Evolutionary conservation across 495 filamentous ascomycete species (phyloP).

Genomic region (Penicillium salamii): DNA sequence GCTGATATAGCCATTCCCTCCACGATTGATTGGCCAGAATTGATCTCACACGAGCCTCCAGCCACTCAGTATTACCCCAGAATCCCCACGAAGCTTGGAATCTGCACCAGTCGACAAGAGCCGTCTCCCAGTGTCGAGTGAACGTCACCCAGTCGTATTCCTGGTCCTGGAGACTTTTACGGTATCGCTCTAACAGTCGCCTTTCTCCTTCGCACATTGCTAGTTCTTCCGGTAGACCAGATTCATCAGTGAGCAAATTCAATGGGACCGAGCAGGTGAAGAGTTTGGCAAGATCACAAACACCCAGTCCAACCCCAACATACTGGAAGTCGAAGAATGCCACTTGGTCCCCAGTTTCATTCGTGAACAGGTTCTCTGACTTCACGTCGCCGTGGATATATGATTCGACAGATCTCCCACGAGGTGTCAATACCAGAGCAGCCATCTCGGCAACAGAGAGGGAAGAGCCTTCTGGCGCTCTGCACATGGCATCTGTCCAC

Average conservation of each 20-base stretch:
- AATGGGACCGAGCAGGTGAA: conserved; percentile 41
- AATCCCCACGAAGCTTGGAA: conserved; percentile 45
- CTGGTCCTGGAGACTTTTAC: conserved; percentile 6
- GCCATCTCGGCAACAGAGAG: conserved; percentile 32
- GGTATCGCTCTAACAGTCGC: conserved; percentile 28
- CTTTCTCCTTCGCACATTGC: conserved; percentile 30
- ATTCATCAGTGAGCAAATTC: conserved; percentile 24
- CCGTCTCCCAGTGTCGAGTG: conserved; percentile 37
- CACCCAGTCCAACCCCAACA: conserved; percentile 36
- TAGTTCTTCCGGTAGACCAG: conserved; percentile 25
- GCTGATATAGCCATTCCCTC: conserved; percentile 28
- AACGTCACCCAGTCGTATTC: conserved; percentile 30
- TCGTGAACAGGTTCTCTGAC: conserved; percentile 44
- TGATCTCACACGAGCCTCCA: conserved; percentile 35
- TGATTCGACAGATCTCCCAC: conserved; percentile 29
- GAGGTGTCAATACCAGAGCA: conserved; percentile 26
- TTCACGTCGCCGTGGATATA: conserved; percentile 44
- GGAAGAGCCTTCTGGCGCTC: conserved; percentile 4
- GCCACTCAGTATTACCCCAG: conserved; percentile 44
- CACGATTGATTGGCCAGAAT: conserved; percentile 30
- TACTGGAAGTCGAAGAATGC: conserved; percentile 45
- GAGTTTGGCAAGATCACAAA: conserved; percentile 40
- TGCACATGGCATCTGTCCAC: conserved; percentile 30
- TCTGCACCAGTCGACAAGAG: conserved; percentile 40
- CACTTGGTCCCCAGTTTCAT: conserved; percentile 22